phyloP scores from a whole-genome alignment of 805 yeast genomes.

The Teunomyces tritomae region DNA sequence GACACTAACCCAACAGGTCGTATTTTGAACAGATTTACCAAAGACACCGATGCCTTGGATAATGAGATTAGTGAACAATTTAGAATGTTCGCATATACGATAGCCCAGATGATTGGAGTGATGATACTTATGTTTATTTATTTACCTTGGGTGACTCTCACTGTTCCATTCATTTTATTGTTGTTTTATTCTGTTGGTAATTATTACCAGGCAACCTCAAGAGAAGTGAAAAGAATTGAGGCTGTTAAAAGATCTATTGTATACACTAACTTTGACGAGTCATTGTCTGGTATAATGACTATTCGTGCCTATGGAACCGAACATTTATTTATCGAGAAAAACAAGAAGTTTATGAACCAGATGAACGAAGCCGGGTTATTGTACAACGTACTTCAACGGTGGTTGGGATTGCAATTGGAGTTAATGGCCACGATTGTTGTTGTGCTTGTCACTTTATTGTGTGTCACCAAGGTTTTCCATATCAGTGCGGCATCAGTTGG shows the following conservation, averaged over 20 bases:
- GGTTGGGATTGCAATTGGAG: constrained; percentile 66
- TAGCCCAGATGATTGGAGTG: constrained; percentile 57
- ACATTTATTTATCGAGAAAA: constrained; percentile 46
- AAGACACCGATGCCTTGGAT: constrained; percentile 82
- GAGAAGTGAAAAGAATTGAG: constrained; percentile 76
- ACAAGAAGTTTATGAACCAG: constrained; percentile 46
- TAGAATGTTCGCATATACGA: constrained; percentile 55
- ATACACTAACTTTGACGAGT: constrained; percentile 68
- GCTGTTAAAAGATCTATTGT: constrained; percentile 68
- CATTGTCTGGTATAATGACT: constrained; percentile 61
- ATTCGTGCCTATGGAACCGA: constrained; percentile 57
- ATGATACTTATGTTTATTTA: constrained; percentile 63
- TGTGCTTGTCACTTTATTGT: constrained; percentile 53
- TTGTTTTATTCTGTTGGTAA: constrained; percentile 46
- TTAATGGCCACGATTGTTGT: constrained; percentile 49
- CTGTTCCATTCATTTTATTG: constrained; percentile 50
- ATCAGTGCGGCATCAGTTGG: constrained; percentile 66
- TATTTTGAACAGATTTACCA: constrained; percentile 79
- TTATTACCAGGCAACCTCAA: constrained; percentile 66
- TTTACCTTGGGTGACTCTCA: constrained; percentile 71
- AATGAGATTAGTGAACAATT: constrained; percentile 72
- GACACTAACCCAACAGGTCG: constrained; percentile 89
- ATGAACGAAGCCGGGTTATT: constrained; percentile 68
- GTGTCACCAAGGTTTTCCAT: constrained; percentile 54
- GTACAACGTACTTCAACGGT: constrained; percentile 64